phyloP scores from a whole-genome alignment of 805 yeast genomes.

The Saccharomyces jurei region DNA sequence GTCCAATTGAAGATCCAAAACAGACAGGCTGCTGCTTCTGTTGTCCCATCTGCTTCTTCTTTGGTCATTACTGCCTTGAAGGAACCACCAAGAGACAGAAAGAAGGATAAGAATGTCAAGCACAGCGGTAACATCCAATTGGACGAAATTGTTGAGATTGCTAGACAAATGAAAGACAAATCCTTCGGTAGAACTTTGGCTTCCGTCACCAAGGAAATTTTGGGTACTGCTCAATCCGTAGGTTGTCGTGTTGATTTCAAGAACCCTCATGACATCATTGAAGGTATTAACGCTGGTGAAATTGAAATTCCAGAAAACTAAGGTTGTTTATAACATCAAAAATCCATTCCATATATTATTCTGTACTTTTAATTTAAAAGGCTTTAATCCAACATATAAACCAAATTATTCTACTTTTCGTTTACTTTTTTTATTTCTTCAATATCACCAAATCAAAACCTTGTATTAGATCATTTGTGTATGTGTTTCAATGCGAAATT shows the following conservation, averaged over 20 bases:
- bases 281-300: slow-evolving; percentile 97
- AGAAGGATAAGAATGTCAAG: slow-evolving; percentile 99
- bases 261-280: slow-evolving; percentile 98
- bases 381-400: slow-evolving; percentile 13
- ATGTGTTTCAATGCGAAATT: slow-evolving; percentile 41
- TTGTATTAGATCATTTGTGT: slow-evolving; percentile 80
- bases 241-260: slow-evolving; percentile 99
- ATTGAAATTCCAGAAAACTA: slow-evolving; percentile 53
- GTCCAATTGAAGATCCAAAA: slow-evolving; percentile 97
- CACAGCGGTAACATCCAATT: slow-evolving; percentile 98
- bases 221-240: slow-evolving; percentile 99
- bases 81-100: slow-evolving; percentile 99
- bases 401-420: slow-evolving; percentile 9
- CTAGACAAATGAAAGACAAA: slow-evolving; percentile 95
- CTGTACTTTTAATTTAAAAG: slow-evolving; percentile 28
- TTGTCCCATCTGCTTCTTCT: slow-evolving; percentile 98
- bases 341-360: slow-evolving; percentile 18
- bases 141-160: slow-evolving; percentile 93
- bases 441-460: background rate
- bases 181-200: slow-evolving; percentile 96
- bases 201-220: slow-evolving; percentile 95
- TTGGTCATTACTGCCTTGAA: slow-evolving; percentile 97
- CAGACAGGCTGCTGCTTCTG: slow-evolving; percentile 99
- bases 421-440: background rate
- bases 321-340: slow-evolving; percentile 7